A percentile compares a stretch with the other conserved stretches of the same genome.
These are phyloP conservation scores for Cyclotella choctawhatcheeana DNA, from an alignment of 108 stramenopile species.

Conservation along the genomic window DNA sequence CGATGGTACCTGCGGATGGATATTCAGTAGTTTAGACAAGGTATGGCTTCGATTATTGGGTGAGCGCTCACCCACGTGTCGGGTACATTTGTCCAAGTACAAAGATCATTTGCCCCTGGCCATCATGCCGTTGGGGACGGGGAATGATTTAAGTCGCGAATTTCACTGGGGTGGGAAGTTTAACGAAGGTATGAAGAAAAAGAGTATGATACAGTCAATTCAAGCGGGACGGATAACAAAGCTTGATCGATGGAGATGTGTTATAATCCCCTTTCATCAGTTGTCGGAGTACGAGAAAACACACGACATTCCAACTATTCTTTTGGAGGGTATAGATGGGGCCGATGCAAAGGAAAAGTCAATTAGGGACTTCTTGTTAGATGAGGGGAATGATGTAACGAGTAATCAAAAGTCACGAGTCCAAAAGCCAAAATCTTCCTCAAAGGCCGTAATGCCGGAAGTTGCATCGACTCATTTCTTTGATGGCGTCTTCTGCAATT, in stretches of 20 bases:
- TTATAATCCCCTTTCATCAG: constrained; percentile 42
- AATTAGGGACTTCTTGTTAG: neutral
- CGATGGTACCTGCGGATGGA: constrained; percentile 80
- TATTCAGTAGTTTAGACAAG: constrained; percentile 61
- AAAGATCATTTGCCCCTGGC: constrained; percentile 63
- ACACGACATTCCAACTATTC: constrained; percentile 50
- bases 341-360: neutral
- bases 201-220: constrained; percentile 52
- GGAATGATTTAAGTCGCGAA: constrained; percentile 69
- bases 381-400: constrained; percentile 9
- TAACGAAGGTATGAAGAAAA: constrained; percentile 40
- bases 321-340: constrained; percentile 30
- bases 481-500: constrained; percentile 80
- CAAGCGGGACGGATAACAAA: constrained; percentile 31
- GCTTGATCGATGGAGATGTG: constrained; percentile 65
- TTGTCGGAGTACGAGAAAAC: constrained; percentile 47
- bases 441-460: neutral
- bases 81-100: constrained; percentile 34
- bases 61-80: constrained; percentile 3
- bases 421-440: neutral
- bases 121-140: constrained; percentile 81
- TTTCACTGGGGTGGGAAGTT: constrained; percentile 68
- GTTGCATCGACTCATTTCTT: constrained; percentile 28
- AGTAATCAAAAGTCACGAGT: neutral
- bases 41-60: constrained; percentile 51